Conservation (phyloP, 2,329 filamentous ascomycete genomes). For the Berkeleyomyces rouxiae region DNA sequence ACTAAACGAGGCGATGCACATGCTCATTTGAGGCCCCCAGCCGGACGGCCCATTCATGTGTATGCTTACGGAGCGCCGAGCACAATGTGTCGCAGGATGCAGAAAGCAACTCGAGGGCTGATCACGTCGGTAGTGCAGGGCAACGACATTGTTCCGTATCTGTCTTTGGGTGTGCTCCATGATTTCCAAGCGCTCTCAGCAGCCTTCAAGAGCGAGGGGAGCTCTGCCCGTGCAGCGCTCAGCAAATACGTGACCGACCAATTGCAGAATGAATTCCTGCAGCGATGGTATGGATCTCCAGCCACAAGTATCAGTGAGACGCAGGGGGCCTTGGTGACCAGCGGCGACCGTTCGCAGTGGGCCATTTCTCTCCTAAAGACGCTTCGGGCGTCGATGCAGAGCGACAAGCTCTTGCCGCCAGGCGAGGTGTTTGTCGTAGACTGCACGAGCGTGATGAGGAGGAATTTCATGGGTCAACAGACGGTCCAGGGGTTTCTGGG, state of each 20-base stretch:
- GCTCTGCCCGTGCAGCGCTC: conserved; percentile 49
- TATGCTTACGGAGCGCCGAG: conserved; percentile 64
- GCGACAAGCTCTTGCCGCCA: conserved; percentile 53
- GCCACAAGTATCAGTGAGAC: conserved; percentile 16
- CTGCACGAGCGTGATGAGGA: conserved; percentile 47
- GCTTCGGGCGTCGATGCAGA: conserved; percentile 50
- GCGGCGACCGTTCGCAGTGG: conserved; percentile 38
- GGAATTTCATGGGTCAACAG: conserved; percentile 27
- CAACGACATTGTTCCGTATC: conserved; percentile 54
- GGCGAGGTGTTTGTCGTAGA: conserved; percentile 63
- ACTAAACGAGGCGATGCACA: conserved; percentile 17
- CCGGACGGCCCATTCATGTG: conserved; percentile 57
- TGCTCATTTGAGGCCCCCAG: conserved; percentile 26
- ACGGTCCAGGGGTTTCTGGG: conserved; percentile 36
- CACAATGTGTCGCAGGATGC: conserved; percentile 53
- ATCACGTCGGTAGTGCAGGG: conserved; percentile 61
- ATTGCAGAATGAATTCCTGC: conserved; percentile 42
- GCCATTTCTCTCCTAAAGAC: conserved; percentile 49
- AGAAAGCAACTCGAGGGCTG: conserved; percentile 52
- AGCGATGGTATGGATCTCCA: conserved; percentile 40
- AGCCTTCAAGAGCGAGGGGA: conserved; percentile 56
- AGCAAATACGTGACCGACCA: conserved; percentile 48
- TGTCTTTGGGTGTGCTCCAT: conserved; percentile 57
- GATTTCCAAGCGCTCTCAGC: conserved; percentile 58
- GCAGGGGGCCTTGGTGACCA: conserved; percentile 29